Percentiles rank a stretch among this genome's conserved stretches.
phyloP scores from a whole-genome alignment of 2,329 filamentous ascomycete genomes.

The Phoma sp. region DNA sequence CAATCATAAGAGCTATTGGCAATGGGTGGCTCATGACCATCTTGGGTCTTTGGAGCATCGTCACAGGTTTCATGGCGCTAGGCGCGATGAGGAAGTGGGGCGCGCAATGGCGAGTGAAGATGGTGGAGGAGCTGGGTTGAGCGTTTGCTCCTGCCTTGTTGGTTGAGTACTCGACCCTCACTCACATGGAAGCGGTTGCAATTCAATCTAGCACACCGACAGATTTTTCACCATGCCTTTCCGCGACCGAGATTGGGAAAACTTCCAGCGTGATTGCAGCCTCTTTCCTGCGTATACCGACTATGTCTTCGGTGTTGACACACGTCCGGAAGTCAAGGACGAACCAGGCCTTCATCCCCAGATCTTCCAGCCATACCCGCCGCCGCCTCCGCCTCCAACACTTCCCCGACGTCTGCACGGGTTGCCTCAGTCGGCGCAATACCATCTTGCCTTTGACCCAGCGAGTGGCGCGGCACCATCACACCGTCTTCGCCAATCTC shows the following conservation, averaged over 20 bases:
- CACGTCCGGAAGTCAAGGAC: slow-evolving; percentile 14
- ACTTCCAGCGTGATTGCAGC: slow-evolving; percentile 24
- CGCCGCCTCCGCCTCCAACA: background rate
- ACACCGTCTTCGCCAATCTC: background rate
- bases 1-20: slow-evolving; percentile 43
- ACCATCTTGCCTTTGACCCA: background rate
- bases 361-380: slow-evolving; percentile 5
- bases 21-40: slow-evolving; percentile 51
- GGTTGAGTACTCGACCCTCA: background rate
- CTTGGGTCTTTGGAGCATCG: slow-evolving; percentile 56
- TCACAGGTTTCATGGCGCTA: slow-evolving; percentile 57
- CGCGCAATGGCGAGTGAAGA: slow-evolving; percentile 66
- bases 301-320: slow-evolving; percentile 26
- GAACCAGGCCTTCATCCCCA: slow-evolving; percentile 27
- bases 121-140: slow-evolving; percentile 56
- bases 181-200: background rate
- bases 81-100: slow-evolving; percentile 67
- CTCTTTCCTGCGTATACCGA: slow-evolving; percentile 33
- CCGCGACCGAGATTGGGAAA: slow-evolving; percentile 24
- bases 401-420: slow-evolving; percentile 5
- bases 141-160: slow-evolving; percentile 9
- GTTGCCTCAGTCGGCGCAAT: background rate
- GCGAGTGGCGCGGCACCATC: background rate
- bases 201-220: background rate
- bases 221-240: slow-evolving; percentile 20